Percentiles rank a stretch among this genome's conserved stretches.
These are phyloP conservation scores for Penicillium sp. DNA, from an alignment of 2,329 filamentous ascomycete genomes.

Conservation along the genomic window DNA sequence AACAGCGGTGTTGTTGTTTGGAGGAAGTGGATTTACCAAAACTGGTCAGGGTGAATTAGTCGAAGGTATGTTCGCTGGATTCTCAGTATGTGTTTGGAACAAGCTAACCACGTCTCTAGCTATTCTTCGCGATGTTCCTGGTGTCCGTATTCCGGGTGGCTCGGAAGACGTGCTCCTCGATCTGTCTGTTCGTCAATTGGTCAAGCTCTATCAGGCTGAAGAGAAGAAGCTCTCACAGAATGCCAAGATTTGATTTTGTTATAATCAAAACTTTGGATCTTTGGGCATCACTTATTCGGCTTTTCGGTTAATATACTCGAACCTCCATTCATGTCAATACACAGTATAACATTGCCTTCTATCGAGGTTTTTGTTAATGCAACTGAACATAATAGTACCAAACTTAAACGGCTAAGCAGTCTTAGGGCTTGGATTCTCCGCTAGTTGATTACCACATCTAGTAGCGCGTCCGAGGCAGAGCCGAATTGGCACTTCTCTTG, in stretches of 20 bases:
- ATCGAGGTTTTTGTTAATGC: neutral
- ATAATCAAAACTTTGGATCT: neutral
- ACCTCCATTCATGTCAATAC: neutral
- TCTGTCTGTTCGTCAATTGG: slow-evolving; percentile 66
- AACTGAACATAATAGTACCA: no score
- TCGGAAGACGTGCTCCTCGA: slow-evolving; percentile 73
- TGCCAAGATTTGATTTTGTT: slow-evolving; percentile 28
- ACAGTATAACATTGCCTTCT: neutral
- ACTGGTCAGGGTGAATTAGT: slow-evolving; percentile 69
- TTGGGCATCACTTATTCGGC: neutral
- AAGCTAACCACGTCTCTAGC: slow-evolving; percentile 43
- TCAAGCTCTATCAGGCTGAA: slow-evolving; percentile 60
- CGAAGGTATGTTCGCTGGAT: slow-evolving; percentile 55
- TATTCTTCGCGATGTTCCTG: slow-evolving; percentile 65
- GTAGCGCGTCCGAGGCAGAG: neutral
- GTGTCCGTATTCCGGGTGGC: slow-evolving; percentile 64
- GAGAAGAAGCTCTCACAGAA: slow-evolving; percentile 32
- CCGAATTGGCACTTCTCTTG: neutral
- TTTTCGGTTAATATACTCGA: neutral
- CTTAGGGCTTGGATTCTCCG: neutral
- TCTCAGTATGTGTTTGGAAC: slow-evolving; percentile 1
- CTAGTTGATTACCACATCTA: neutral
- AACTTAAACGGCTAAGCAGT: neutral
- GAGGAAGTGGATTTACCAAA: slow-evolving; percentile 70
- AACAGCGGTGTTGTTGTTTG: slow-evolving; percentile 68